These are phyloP conservation scores for Rhizopogon salebrosus DNA, from an alignment of 768 basidiomycete genomes.

Conservation along the genomic window DNA sequence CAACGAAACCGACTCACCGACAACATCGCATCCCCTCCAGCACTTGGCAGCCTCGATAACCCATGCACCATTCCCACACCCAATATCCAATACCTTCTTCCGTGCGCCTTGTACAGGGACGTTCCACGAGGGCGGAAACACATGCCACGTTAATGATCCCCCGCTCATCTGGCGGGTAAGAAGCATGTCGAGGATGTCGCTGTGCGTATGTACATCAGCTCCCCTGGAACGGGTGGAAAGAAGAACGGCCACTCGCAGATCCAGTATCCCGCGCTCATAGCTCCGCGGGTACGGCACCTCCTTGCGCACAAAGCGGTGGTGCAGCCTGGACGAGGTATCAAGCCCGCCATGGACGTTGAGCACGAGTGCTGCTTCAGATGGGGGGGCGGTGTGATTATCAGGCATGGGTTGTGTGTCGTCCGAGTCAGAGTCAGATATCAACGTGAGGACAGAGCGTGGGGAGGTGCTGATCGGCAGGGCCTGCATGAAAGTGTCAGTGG, in stretches of 20 bases:
- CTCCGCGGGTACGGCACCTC: slow-evolving; percentile 67
- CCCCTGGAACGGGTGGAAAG: not conserved
- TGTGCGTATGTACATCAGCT: slow-evolving; percentile 19
- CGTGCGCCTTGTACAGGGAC: not conserved
- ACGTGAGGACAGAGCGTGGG: not conserved
- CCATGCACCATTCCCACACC: slow-evolving; percentile 77
- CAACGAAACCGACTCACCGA: no score
- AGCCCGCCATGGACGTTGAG: slow-evolving; percentile 25
- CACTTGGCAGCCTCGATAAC: slow-evolving; percentile 55
- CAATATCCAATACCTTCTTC: slow-evolving; percentile 51
- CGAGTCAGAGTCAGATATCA: not conserved
- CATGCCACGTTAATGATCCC: slow-evolving; percentile 57
- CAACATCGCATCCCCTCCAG: slow-evolving; percentile 47
- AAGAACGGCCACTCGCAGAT: slow-evolving; percentile 50
- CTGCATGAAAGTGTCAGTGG: not conserved
- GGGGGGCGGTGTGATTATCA: not conserved
- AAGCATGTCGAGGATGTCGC: slow-evolving; percentile 66
- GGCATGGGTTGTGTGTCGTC: not conserved
- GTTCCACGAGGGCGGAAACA: slow-evolving; percentile 29
- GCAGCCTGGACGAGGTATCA: slow-evolving; percentile 33
- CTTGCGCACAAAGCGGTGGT: slow-evolving; percentile 46
- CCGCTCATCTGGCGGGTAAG: slow-evolving; percentile 49
- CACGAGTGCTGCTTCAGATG: slow-evolving; percentile 1
- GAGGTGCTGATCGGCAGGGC: not conserved
- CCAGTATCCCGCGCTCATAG: slow-evolving; percentile 58